Evolutionary conservation across 306 rosid species (phyloP).

Genomic region (Cicer arietinum): DNA sequence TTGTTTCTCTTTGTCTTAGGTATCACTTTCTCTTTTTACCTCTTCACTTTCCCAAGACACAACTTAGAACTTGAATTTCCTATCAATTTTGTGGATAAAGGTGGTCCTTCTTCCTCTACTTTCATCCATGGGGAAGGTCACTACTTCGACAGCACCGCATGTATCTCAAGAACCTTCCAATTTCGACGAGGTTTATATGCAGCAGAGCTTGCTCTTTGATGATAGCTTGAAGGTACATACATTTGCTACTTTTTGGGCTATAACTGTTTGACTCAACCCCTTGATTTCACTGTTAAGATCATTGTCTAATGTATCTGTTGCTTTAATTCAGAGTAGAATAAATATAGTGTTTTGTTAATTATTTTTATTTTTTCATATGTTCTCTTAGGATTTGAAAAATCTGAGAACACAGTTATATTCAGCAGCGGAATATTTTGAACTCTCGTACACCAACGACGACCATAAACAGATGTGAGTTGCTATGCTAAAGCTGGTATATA

Average conservation of each 20-base stretch:
- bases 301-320: slow-evolving; percentile 20
- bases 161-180: slow-evolving; percentile 69
- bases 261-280: slow-evolving; percentile 3
- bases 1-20: slow-evolving; percentile 36
- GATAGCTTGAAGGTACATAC: slow-evolving; percentile 84
- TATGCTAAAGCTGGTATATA: slow-evolving; percentile 25
- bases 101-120: slow-evolving; percentile 41
- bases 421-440: slow-evolving; percentile 96
- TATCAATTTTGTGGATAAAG: slow-evolving; percentile 42
- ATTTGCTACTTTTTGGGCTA: neutral
- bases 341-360: slow-evolving; percentile 27
- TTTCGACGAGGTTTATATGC: slow-evolving; percentile 95
- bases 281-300: slow-evolving; percentile 18
- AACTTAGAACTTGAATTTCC: slow-evolving; percentile 36
- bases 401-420: slow-evolving; percentile 90
- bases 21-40: slow-evolving; percentile 30
- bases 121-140: slow-evolving; percentile 65
- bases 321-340: slow-evolving; percentile 2
- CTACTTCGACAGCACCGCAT: slow-evolving; percentile 60
- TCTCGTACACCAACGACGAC: slow-evolving; percentile 91
- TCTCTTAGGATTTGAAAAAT: slow-evolving; percentile 88
- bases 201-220: slow-evolving; percentile 90
- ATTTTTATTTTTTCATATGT: slow-evolving; percentile 33
- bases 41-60: slow-evolving; percentile 21
- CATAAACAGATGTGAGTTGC: slow-evolving; percentile 88